Percentiles rank a stretch among this genome's conserved stretches.
Evolutionary conservation across 345 rosid species (phyloP).

Genomic region (Eucalyptus coolabah): DNA sequence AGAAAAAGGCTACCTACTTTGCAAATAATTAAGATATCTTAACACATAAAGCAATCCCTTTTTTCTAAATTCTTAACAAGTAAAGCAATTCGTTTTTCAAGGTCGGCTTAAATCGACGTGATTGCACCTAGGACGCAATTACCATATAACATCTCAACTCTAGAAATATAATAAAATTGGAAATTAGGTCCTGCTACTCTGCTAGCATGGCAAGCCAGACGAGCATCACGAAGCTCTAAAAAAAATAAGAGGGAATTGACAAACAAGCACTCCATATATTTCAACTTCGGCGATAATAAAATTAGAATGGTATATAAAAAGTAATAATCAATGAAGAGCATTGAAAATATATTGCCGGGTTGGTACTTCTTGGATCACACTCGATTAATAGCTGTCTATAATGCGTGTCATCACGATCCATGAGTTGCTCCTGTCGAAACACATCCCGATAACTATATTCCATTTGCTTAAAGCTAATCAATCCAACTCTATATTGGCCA

Average conservation of each 20-base stretch:
- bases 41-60: neutral
- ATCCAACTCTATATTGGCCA: accelerated
- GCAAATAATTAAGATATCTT: neutral
- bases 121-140: neutral
- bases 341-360: no score
- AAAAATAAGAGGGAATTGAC: neutral
- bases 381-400: accelerated
- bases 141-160: neutral
- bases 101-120: neutral
- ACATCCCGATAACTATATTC: neutral
- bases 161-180: neutral
- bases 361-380: no score
- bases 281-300: no score
- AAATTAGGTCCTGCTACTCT: neutral
- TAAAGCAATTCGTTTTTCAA: neutral
- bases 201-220: neutral
- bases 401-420: accelerated
- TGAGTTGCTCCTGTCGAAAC: neutral
- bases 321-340: neutral
- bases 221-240: neutral
- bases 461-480: neutral
- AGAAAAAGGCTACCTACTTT: neutral
- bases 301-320: no score
- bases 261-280: no score
- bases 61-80: neutral